Evolutionary conservation across 345 rosid species (phyloP), one percentile per base, ranked within the genome.

Genomic region (Mallotus nudiflorus): DNA sequence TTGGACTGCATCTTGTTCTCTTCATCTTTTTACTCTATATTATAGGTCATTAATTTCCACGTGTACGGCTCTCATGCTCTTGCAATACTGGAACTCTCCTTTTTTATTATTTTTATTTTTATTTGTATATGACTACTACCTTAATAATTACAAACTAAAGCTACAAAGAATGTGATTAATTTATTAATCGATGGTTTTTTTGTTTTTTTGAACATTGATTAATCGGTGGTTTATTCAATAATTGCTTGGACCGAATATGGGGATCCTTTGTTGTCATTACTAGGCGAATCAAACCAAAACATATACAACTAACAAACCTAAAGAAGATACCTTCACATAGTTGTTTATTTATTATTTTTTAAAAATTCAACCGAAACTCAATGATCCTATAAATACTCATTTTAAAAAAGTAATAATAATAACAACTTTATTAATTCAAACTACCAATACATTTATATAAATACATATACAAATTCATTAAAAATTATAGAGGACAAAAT

Each of bases 181-280:
- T 27, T 1, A 35, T 65, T 37, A n/a, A n/a, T n/a, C n/a, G n/a
- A n/a, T n/a, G n/a, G n/a, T n/a, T n/a, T n/a, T n/a, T n/a, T n/a
- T n/a, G n/a, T n/a, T n/a, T n/a, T n/a, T n/a, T n/a, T n/a, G n/a
- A n/a, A n/a, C n/a, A n/a, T n/a, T n/a, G n/a, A n/a, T n/a, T n/a
- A n/a, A 56, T 48, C 40, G 18, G 40, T 44, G 24, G 25, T 56
- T 45, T 28, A 22, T 37, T 46, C 0, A 6, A 20, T n/a, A 12
- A 18, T 24, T 27, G 18, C 11, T 22, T 35, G 55, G 35, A 42
- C 49, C 51, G 67, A 65, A 72, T 70, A 22, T 68, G 48, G 75
- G 45, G 69, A n/a, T n/a, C 73, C 81, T 77, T 75, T 70, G 71
- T 59, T 73, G 84, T 75, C 84, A 78, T 78, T 71, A 71, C 74